Base-by-base conservation (phyloP, 257 asterid genomes). In the Leonotis leonurus region DNA sequence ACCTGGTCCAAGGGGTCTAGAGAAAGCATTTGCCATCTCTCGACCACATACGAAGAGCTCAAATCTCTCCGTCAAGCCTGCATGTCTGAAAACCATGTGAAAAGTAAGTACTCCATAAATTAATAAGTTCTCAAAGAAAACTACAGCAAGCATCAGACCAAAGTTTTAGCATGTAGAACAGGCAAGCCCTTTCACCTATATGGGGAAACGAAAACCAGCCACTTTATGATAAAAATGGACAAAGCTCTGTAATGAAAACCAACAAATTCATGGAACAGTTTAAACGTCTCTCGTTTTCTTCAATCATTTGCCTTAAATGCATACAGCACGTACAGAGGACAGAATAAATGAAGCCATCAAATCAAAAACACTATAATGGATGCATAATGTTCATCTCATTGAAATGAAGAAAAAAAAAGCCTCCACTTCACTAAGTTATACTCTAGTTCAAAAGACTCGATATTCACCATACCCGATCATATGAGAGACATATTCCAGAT, bases 1-100 rank as follows among this genome's bases (percentile, higher is more conserved):
- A 85, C 96, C 94, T 88, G 96, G 78, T 86, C 96, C 79, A 88
- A 56, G 26, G 96, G 98, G 81, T 91, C 98, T 97, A 22, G 98
- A 91, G 85, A 91, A 91, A 45, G 98, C 98, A 72, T 91, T 80
- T 22, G 91, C 96, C 83, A 92, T 81, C 76, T 89, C 99, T 53
- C 97, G 90, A 9, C 97, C 99, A 87, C 97, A 80, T 81, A 79
- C 69, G 67, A 86, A 89, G 57, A 89, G 97, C 78, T 93, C 99
- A 69, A 93, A 87, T 73, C 99, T 87, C 87, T 93, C 99, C 0
- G 97, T 89, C 80, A 89, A 79, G 25, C 96, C 96, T 46, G 90
- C 82, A 70, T 70, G 73, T 49, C 98, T 91, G 82, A 37, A 70
- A 40, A 66, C 22, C 44, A 54, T 27, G 29, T 16, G 27, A 54